Conservation (phyloP, 1,139 yeast genomes). For the Diutina rugosa region DNA sequence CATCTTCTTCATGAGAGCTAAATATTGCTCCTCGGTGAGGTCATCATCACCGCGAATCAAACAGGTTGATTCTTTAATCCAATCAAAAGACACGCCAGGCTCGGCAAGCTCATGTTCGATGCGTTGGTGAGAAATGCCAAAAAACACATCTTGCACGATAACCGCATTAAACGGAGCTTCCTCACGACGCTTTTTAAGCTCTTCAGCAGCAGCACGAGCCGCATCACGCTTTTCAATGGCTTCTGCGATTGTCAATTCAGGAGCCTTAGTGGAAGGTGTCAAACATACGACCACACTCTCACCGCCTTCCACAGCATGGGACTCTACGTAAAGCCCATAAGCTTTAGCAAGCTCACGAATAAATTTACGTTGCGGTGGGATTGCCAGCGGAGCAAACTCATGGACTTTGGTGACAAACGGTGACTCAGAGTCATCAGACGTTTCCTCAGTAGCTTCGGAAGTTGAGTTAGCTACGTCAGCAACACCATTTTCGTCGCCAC, state of each 20-base stretch:
- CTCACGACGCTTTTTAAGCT: conserved; percentile 11
- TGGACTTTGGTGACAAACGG: conserved; percentile 12
- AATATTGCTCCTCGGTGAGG: conserved; percentile 21
- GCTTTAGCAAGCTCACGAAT: conserved; percentile 54
- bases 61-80: conserved; percentile 25
- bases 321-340: conserved; percentile 49
- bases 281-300: conserved; percentile 54
- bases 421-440: neutral
- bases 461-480: conserved; percentile 7
- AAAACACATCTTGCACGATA: conserved; percentile 37
- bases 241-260: conserved; percentile 16
- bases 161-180: conserved; percentile 36
- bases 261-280: conserved; percentile 20
- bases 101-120: conserved; percentile 20
- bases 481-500: conserved; percentile 6
- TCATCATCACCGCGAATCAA: conserved; percentile 28
- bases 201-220: conserved; percentile 13
- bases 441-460: neutral
- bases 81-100: conserved; percentile 15
- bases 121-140: conserved; percentile 38
- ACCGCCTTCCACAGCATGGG: conserved; percentile 74
- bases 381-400: conserved; percentile 64
- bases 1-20: conserved; percentile 18
- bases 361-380: conserved; percentile 50
- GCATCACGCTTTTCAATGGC: conserved; percentile 19